Conservation (phyloP, 73 alveolate genomes). For the Paraurostyla sp. region DNA sequence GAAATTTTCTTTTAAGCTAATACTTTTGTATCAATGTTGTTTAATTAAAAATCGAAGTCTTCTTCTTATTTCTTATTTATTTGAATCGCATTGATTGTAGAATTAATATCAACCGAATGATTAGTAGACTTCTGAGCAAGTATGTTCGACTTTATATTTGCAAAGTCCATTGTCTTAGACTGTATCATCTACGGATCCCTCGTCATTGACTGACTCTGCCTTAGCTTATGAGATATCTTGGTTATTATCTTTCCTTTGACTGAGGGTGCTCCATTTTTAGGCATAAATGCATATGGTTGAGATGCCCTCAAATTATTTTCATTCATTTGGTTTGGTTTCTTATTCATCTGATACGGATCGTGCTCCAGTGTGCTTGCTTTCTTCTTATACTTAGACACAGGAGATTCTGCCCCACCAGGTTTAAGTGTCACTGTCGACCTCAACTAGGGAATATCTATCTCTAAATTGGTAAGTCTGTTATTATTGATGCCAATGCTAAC, state of each 20-base stretch:
- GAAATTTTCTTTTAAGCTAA: neutral
- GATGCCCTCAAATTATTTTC: constrained; percentile 4
- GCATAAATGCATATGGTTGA: constrained; percentile 37
- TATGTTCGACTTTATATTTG: too few relatives aligned
- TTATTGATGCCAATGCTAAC: neutral
- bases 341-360: neutral
- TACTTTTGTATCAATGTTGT: neutral
- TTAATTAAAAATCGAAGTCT: too few relatives aligned
- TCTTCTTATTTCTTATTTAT: too few relatives aligned
- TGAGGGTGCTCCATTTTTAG: constrained; percentile 65
- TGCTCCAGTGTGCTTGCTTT: too few relatives aligned
- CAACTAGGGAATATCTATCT: neutral
- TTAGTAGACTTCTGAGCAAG: too few relatives aligned
- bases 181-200: neutral
- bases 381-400: too few relatives aligned
- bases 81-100: neutral
- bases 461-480: neutral
- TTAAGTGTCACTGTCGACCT: too few relatives aligned
- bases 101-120: too few relatives aligned
- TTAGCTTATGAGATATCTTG: neutral
- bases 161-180: too few relatives aligned
- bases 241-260: constrained; percentile 23
- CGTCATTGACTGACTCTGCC: neutral
- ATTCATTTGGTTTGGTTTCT: neutral
- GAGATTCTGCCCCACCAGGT: too few relatives aligned